Base-by-base conservation (phyloP, 177 flowering plant species). In the Vitis hybrid region DNA sequence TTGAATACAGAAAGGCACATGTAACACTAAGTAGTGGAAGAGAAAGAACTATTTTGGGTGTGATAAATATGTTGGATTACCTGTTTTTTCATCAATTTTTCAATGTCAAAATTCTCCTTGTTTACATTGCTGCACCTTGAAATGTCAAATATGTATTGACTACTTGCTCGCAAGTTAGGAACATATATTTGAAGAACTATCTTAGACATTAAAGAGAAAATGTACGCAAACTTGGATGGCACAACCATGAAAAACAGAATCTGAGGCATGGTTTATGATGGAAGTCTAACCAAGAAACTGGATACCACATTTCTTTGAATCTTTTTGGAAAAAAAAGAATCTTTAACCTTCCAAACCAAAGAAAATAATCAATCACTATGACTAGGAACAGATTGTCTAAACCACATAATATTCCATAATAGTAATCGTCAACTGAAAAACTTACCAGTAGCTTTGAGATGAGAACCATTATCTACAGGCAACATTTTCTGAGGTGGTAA, bases 401-500 rank as follows among this genome's bases (percentile, higher is more conserved):
- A 40, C 7, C 48, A 40, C 48, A 40, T 40, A 7, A 40, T 40
- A 6, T 6, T 6, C 64, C 52, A 64, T 58, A 54, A 71, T 15
- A 50, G 8, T 3, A 40, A 16, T 27, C 14, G 58, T 21, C 27
- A 64, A 35, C 15, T 52, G 48, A 62, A 51, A 67, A 70, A 49
- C 82, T 87, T 56, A 93, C 99, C 93, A 68, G 85, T 82, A 70
- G 87, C 76, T 81, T 87, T 88, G 68, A 93, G 80, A 82, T 81
- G 92, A 69, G 88, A 69, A 54, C 90, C 79, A 72, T 73, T 78
- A 55, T 86, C 88, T 15, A 78, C 84, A 72, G 92, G 86, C 67
- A 89, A 68, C 99, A 95, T 95, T 74, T 76, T 95, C 74, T 90
- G 97, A 71, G 98, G 96, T 65, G 91, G 88, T 76, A 95, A 77